Conservation (phyloP, 2,329 filamentous ascomycete genomes). For the Cryoendolithus antarcticus region DNA sequence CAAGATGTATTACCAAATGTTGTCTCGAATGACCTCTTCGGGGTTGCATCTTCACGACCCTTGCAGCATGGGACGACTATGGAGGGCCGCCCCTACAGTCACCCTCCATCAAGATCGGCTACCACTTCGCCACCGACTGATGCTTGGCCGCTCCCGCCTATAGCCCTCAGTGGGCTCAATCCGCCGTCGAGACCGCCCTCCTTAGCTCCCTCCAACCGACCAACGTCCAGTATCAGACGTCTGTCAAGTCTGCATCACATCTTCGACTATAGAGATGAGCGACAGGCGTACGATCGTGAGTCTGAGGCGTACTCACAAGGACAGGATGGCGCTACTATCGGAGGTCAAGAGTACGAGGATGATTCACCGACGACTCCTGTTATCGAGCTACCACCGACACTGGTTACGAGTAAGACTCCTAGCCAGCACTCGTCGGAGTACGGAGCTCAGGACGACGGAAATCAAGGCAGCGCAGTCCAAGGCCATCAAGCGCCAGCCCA, state of each 20-base stretch:
- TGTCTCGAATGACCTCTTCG: no score
- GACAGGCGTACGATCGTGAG: constrained; percentile 6
- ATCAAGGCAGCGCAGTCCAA: no score
- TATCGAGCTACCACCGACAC: no score
- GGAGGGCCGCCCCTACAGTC: constrained; percentile 5
- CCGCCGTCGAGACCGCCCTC: neutral
- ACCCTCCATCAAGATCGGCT: constrained; percentile 3
- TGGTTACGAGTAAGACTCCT: no score
- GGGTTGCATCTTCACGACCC: no score
- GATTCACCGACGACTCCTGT: no score
- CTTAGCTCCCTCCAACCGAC: constrained; percentile 4
- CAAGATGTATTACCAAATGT: neutral
- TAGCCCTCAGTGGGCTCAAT: constrained; percentile 5
- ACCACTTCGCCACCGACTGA: constrained; percentile 4
- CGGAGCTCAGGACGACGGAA: no score
- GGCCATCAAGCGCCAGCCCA: no score
- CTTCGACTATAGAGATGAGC: constrained; percentile 21
- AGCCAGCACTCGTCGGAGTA: no score
- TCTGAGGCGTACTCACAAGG: neutral
- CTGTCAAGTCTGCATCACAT: constrained; percentile 22
- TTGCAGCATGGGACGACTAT: neutral
- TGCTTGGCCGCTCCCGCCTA: constrained; percentile 11
- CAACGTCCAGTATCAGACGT: constrained; percentile 14
- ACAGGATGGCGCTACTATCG: no score
- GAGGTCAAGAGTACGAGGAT: no score